Evolutionary conservation across 2,329 filamentous ascomycete species (phyloP).

Genomic region (Dichotomopilus funicola): DNA sequence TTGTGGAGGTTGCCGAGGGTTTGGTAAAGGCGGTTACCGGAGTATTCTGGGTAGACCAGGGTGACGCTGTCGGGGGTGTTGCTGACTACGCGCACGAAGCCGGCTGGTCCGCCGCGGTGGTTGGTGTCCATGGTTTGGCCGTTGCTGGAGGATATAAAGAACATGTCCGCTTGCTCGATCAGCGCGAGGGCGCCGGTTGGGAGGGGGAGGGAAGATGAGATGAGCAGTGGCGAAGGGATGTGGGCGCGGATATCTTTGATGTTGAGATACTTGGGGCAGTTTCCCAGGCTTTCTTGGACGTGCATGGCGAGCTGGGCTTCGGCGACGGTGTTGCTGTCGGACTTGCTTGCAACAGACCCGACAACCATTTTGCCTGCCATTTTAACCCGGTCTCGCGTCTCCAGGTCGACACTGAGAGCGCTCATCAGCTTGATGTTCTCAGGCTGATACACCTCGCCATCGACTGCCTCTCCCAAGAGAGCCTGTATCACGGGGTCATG

Average conservation of each 20-base stretch:
- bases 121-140: conserved; percentile 75
- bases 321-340: conserved; percentile 25
- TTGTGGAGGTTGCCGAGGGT: conserved; percentile 69
- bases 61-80: conserved; percentile 39
- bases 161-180: conserved; percentile 60
- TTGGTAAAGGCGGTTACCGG: conserved; percentile 78
- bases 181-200: conserved; percentile 50
- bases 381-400: conserved; percentile 66
- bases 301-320: conserved; percentile 54
- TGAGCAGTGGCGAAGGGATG: conserved; percentile 42
- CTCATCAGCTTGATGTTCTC: conserved; percentile 38
- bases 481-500: conserved; percentile 65
- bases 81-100: conserved; percentile 64
- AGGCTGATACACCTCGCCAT: conserved; percentile 34
- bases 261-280: conserved; percentile 85
- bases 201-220: conserved; percentile 37
- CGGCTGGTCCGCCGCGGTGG: conserved; percentile 66
- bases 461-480: conserved; percentile 47
- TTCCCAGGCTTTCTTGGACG: conserved; percentile 68
- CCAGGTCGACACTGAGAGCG: conserved; percentile 58
- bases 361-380: conserved; percentile 63
- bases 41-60: conserved; percentile 76
- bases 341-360: conserved; percentile 44
- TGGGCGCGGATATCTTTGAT: conserved; percentile 57
- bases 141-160: conserved; percentile 69